Evolutionary conservation across 176 grass and related monocot species (phyloP), one percentile per base, ranked within the genome.

Genomic region (Coix lacrymajobi): DNA sequence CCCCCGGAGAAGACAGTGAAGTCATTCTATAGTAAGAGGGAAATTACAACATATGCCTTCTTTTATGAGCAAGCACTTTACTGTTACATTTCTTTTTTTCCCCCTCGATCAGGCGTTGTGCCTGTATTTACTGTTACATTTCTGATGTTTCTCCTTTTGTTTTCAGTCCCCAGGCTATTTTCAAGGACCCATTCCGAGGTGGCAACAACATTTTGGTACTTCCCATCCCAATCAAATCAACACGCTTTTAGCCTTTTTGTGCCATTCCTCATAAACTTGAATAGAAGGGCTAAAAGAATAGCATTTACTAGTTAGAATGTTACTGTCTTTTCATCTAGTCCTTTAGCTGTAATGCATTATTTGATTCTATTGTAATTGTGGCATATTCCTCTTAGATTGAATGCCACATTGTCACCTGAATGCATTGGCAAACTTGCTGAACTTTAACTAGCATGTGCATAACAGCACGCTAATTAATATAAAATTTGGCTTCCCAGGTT

Each of bases 1-100:
- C 97, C 77, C 97, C 97, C 8, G 97, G 97, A 83, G 89, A 92
- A 85, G 97, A 99, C 75, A 99, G 97, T 87, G 97, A 96, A 96
- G 97, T 99, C 66, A 99, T 99, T 49, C 78, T 99, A 93, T 96
- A 99, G 97, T 99, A 92, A 88, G 95, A 1, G 51, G 45, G 4
- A 26, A 39, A 40, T 74, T 57, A 20, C 48, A 75, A 25, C 61
- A 0, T 5, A 81, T 78, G 15, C 9, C 8, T 20, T 25, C 46
- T 41, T 44, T 84, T 56, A 56, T 60, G 61, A 25, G 6, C 54
- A 65, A 79, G 0, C 15, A 45, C 67, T 34, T 29, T 65, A 8
- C 17, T 60, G 60, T 49, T 64, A 41, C 25, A n/a, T n/a, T n/a
- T n/a, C n/a, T n/a, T n/a, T n/a, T n/a, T n/a, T n/a, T n/a, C n/a